These are phyloP conservation scores for Uronychia setigera DNA, from an alignment of 73 alveolate species.

Conservation along the genomic window DNA sequence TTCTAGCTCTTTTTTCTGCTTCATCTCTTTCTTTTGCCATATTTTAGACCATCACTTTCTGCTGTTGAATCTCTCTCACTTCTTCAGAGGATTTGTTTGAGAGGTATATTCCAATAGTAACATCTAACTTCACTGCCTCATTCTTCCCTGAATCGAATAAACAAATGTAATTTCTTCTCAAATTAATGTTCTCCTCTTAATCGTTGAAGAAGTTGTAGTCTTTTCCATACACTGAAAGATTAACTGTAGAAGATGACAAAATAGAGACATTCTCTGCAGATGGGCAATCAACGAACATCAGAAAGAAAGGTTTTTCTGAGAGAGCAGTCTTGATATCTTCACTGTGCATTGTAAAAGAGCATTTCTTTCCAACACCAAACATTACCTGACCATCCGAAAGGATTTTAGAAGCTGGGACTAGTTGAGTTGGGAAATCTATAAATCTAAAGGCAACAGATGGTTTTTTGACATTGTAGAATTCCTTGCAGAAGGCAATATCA, in stretches of 20 bases:
- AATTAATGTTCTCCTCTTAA: constrained; percentile 24
- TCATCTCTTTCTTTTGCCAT: constrained; percentile 16
- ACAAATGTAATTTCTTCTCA: constrained; percentile 40
- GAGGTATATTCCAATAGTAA: constrained; percentile 45
- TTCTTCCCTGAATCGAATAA: constrained; percentile 43
- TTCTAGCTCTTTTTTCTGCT: constrained; percentile 11
- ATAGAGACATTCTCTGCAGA: constrained; percentile 10
- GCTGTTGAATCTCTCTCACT: not conserved
- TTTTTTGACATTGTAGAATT: constrained; percentile 25
- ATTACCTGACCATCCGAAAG: not conserved
- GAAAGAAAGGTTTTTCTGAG: constrained; percentile 34
- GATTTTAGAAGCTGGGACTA: constrained; percentile 19
- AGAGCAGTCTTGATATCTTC: constrained; percentile 38
- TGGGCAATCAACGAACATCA: constrained; percentile 53
- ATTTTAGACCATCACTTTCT: constrained; percentile 30
- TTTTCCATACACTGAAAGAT: constrained; percentile 12
- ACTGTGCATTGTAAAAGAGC: constrained; percentile 46
- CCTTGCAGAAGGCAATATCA: constrained; percentile 31
- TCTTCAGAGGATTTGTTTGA: constrained; percentile 16
- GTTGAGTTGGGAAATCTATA: constrained; percentile 54
- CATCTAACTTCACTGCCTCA: constrained; percentile 38
- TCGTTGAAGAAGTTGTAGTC: constrained; percentile 16
- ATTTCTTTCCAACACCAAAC: constrained; percentile 52
- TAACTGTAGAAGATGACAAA: constrained; percentile 39
- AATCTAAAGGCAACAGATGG: constrained; percentile 52